Conservation (phyloP, 345 rosid genomes). For the Punica granatum region DNA sequence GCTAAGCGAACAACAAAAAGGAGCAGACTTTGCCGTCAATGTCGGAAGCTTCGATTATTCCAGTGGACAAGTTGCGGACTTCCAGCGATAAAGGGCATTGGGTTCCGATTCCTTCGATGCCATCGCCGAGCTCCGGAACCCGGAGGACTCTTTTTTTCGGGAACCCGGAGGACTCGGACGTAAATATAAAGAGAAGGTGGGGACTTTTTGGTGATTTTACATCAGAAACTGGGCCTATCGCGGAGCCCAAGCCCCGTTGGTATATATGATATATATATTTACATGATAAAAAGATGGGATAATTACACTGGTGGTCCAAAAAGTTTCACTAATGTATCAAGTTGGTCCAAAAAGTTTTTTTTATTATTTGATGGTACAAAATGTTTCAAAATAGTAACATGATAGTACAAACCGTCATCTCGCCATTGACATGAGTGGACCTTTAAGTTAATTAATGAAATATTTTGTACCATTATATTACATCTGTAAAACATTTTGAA, state of each 20-base stretch:
- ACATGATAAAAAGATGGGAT: no score
- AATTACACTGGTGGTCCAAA: background rate
- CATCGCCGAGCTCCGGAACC: background rate
- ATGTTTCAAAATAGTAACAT: no score
- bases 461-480: no score
- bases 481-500: no score
- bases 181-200: background rate
- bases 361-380: no score
- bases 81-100: background rate
- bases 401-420: no score
- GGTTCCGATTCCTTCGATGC: constrained; percentile 2
- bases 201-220: background rate
- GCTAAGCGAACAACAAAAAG: background rate
- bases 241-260: background rate
- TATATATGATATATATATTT: background rate
- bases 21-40: background rate
- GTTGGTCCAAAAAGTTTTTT: no score
- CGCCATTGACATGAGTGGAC: no score
- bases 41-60: background rate
- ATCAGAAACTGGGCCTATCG: no score
- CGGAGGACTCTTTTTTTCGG: no score
- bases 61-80: background rate
- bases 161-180: background rate
- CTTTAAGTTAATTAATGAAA: no score
- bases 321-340: no score